These are phyloP conservation scores for Solanum pennellii DNA, from an alignment of 257 asterid genomes.

Conservation along the genomic window DNA sequence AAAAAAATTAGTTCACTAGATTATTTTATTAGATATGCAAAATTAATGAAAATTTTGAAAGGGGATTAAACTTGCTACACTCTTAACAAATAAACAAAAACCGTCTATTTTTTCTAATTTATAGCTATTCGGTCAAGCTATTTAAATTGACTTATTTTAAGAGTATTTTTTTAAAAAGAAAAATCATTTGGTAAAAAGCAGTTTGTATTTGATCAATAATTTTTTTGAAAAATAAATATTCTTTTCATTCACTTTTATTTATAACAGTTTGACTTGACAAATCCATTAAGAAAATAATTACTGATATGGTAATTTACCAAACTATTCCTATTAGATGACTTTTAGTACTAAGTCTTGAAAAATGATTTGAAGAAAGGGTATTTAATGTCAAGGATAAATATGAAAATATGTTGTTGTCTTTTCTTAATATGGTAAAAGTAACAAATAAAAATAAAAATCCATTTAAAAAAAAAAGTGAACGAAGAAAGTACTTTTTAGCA, in stretches of 20 bases:
- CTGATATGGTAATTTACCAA: no score
- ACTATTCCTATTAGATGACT: not conserved
- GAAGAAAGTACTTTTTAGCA: accelerated
- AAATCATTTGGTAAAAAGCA: accelerated
- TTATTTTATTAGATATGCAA: not conserved
- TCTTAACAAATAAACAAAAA: not conserved
- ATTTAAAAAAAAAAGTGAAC: no score
- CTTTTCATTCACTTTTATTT: no score
- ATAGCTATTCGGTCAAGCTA: not conserved
- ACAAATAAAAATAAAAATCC: accelerated
- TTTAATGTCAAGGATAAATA: no score
- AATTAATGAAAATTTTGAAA: not conserved
- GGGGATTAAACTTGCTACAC: not conserved
- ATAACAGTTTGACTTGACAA: no score
- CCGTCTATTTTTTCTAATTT: not conserved
- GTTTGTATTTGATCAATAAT: not conserved
- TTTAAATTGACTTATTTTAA: no score
- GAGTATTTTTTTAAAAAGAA: not conserved
- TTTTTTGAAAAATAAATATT: no score
- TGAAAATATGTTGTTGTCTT: no score
- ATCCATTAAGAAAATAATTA: no score
- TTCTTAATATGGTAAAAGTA: no score
- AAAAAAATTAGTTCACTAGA: not conserved
- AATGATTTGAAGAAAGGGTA: no score
- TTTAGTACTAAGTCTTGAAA: accelerated